Evolutionary conservation across 176 grass and related monocot species (phyloP).

Genomic region (Coix lacrymajobi): DNA sequence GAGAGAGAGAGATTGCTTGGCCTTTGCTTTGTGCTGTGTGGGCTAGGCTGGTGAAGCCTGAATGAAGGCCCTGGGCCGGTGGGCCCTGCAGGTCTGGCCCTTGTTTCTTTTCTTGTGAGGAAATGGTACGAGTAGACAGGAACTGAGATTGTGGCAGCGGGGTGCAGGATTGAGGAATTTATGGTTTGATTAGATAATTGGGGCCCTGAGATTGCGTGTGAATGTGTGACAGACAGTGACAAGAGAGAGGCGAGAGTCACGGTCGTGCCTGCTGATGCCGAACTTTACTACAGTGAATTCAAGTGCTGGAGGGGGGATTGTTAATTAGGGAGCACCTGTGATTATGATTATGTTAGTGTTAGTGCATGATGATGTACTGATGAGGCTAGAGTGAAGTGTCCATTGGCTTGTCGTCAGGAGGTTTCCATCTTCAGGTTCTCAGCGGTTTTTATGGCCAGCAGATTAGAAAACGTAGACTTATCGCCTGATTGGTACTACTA

Average conservation of each 20-base stretch:
- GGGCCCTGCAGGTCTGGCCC: background rate
- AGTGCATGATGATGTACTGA: conserved; percentile 23
- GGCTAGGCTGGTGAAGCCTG: no score
- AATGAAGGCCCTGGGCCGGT: background rate
- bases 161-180: conserved; percentile 26
- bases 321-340: background rate
- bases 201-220: background rate
- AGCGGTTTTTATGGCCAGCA: background rate
- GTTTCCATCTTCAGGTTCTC: background rate
- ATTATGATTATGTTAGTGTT: background rate
- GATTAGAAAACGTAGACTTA: background rate
- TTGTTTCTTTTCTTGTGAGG: conserved; percentile 12
- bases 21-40: background rate
- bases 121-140: conserved; percentile 33
- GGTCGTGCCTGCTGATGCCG: no score
- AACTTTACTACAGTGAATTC: no score
- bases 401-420: background rate
- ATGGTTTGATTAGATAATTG: conserved; percentile 25
- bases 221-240: background rate
- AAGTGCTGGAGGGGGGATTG: background rate
- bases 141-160: conserved; percentile 24
- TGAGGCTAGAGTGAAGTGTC: background rate
- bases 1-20: background rate
- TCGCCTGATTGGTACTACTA: background rate
- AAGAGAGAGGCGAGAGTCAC: background rate